These are phyloP conservation scores for Globisporangium spiculum DNA, from an alignment of 352 stramenopile genomes.

Conservation along the genomic window DNA sequence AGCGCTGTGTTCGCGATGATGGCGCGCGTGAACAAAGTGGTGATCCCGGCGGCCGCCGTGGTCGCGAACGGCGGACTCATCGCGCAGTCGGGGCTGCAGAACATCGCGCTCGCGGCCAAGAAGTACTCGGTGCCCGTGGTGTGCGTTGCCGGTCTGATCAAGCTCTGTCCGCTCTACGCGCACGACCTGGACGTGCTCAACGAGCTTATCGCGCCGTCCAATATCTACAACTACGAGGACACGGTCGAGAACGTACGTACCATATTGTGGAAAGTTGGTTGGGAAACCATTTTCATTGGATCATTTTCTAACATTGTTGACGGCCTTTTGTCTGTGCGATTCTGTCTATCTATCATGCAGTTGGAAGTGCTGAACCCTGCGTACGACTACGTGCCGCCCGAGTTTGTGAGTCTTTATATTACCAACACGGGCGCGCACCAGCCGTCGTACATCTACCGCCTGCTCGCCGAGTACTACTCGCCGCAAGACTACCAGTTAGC, in stretches of 20 bases:
- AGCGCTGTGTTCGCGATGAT: slow-evolving; percentile 97
- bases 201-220: slow-evolving; percentile 84
- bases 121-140: slow-evolving; percentile 97
- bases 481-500: slow-evolving; percentile 92
- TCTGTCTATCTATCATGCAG: slow-evolving; percentile 22
- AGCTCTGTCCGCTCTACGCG: slow-evolving; percentile 97
- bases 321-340: background rate
- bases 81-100: slow-evolving; percentile 92
- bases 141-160: slow-evolving; percentile 97
- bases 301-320: background rate
- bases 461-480: slow-evolving; percentile 98
- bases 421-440: slow-evolving; percentile 98
- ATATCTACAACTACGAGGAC: slow-evolving; percentile 90
- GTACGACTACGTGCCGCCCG: slow-evolving; percentile 97
- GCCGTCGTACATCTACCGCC: slow-evolving; percentile 97
- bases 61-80: slow-evolving; percentile 98
- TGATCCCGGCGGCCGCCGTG: slow-evolving; percentile 94
- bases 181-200: slow-evolving; percentile 97
- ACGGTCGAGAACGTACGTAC: slow-evolving; percentile 81
- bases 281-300: background rate
- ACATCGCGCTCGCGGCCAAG: slow-evolving; percentile 94
- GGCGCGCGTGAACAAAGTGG: slow-evolving; percentile 97
- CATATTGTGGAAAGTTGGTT: background rate
- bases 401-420: slow-evolving; percentile 97
- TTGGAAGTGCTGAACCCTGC: slow-evolving; percentile 96